phyloP scores from a whole-genome alignment of 768 basidiomycete species.

The Naganishia vishniacii region DNA sequence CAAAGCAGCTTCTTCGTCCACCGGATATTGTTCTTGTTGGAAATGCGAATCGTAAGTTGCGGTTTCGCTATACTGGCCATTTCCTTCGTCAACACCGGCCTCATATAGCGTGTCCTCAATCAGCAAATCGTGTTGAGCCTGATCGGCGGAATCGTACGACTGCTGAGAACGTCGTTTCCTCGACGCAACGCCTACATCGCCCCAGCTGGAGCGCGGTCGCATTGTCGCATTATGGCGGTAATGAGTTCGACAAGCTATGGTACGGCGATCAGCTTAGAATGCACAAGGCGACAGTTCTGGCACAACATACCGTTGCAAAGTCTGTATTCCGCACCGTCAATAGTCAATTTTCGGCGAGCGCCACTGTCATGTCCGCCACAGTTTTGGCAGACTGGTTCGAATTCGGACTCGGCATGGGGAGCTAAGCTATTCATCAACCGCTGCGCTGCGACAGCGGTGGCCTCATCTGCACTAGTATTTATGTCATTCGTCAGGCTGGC shows the following conservation, averaged over 20 bases:
- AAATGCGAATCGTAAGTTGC: constrained; percentile 2
- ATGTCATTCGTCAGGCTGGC: background rate
- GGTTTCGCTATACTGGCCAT: background rate
- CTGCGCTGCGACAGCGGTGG: background rate
- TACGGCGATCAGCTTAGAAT: too few species aligned
- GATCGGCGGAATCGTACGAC: background rate
- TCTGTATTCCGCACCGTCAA: constrained; percentile 22
- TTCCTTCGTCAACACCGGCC: background rate
- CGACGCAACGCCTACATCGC: constrained; percentile 16
- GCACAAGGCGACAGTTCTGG: too few species aligned
- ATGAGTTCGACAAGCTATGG: constrained; percentile 25
- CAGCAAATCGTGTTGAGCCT: constrained; percentile 1
- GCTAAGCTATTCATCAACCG: constrained; percentile 13
- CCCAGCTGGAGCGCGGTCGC: constrained; percentile 28
- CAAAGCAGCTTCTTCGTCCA: background rate
- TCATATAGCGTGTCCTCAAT: constrained; percentile 8
- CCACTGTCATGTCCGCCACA: constrained; percentile 22
- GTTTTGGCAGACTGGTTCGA: constrained; percentile 23
- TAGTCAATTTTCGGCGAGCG: constrained; percentile 25
- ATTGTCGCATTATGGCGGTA: constrained; percentile 28
- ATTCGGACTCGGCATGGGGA: constrained; percentile 3
- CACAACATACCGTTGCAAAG: constrained; percentile 27
- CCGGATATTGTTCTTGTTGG: background rate
- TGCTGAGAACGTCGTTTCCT: constrained; percentile 22
- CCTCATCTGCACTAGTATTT: constrained; percentile 8